A percentile compares a stretch with the other conserved stretches of the same genome.
phyloP scores from a whole-genome alignment of 225 moss, liverwort and hornwort species.

The Bryoerythrophyllum caledonicum region DNA sequence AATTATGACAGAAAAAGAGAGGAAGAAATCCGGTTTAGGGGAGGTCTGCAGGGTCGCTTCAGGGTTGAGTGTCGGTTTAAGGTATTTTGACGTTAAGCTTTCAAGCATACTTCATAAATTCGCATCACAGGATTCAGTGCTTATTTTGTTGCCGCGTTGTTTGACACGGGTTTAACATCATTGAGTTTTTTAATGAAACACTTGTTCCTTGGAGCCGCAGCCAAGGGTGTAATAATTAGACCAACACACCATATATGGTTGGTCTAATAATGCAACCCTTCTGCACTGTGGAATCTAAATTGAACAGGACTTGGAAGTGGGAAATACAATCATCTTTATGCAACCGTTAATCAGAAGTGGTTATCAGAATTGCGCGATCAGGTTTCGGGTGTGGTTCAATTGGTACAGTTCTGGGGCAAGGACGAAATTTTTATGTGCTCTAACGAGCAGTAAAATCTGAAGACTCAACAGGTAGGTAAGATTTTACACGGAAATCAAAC shows the following conservation, averaged over 20 bases:
- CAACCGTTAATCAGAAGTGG: not conserved
- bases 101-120: no score
- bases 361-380: not conserved
- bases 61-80: no score
- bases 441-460: not conserved
- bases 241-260: not conserved
- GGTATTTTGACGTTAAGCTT: no score
- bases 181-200: no score
- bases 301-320: not conserved
- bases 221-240: not conserved
- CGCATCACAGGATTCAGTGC: no score
- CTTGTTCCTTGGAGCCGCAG: not conserved
- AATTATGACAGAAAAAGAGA: no score
- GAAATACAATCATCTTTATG: no score
- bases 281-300: not conserved
- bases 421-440: conserved; percentile 17
- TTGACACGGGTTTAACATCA: no score
- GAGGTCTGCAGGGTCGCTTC: no score
- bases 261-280: not conserved
- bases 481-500: not conserved
- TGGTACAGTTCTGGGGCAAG: not conserved
- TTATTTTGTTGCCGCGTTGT: no score
- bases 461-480: conserved; percentile 12
- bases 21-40: no score
- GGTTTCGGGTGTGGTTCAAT: not conserved